These are phyloP conservation scores for Zygoascus biomembranicola DNA, from an alignment of 805 yeast species.

Conservation along the genomic window DNA sequence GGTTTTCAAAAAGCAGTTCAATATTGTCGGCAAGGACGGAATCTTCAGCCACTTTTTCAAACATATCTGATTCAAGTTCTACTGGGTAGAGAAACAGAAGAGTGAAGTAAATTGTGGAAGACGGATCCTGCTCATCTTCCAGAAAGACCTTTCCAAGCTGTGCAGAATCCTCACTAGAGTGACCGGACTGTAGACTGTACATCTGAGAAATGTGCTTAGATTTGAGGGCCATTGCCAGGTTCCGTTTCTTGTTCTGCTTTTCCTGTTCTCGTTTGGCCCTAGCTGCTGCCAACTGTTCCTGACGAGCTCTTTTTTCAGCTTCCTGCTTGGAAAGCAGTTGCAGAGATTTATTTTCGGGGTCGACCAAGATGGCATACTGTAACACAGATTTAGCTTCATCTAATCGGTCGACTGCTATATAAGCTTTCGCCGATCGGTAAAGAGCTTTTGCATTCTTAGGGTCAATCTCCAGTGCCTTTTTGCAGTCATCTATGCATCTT, in stretches of 20 bases:
- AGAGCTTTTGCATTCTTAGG: constrained; percentile 75
- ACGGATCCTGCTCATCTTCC: constrained; percentile 29
- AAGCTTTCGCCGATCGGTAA: constrained; percentile 78
- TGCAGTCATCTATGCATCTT: constrained; percentile 79
- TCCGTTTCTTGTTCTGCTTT: constrained; percentile 26
- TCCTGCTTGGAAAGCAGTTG: constrained; percentile 37
- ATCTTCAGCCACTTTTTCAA: constrained; percentile 67
- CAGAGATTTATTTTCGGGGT: constrained; percentile 51
- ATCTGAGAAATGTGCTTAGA: constrained; percentile 45
- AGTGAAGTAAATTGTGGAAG: constrained; percentile 76
- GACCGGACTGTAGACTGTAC: constrained; percentile 34
- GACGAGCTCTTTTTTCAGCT: constrained; percentile 23
- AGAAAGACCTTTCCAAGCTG: constrained; percentile 25
- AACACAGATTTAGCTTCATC: constrained; percentile 67
- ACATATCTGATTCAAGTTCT: constrained; percentile 72
- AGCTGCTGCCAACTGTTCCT: constrained; percentile 30
- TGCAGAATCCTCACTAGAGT: constrained; percentile 44
- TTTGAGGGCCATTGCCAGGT: constrained; percentile 52
- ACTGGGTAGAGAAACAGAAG: constrained; percentile 76
- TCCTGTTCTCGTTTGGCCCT: constrained; percentile 25
- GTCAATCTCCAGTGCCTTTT: constrained; percentile 54
- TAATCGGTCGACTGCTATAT: constrained; percentile 51
- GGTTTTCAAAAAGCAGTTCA: constrained; percentile 53
- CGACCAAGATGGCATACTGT: constrained; percentile 56
- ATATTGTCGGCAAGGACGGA: constrained; percentile 58